Conservation (phyloP, 768 basidiomycete species). For the Chalciporus chontae region DNA sequence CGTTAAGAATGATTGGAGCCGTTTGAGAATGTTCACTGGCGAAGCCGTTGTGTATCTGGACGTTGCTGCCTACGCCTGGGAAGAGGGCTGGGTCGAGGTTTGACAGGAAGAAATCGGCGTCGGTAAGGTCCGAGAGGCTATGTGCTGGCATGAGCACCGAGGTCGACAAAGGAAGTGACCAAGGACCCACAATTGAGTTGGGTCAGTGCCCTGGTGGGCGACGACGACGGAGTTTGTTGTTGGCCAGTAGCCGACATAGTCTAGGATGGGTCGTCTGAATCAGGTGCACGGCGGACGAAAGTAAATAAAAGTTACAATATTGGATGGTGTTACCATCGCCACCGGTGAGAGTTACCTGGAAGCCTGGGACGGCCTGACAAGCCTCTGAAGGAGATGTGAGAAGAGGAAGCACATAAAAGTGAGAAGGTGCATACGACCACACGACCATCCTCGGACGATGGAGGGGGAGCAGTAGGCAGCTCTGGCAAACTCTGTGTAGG, state of each 20-base stretch:
- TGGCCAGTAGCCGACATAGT: slow-evolving; percentile 57
- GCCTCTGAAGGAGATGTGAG: slow-evolving; percentile 19
- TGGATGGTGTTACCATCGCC: slow-evolving; percentile 50
- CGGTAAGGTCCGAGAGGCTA: slow-evolving; percentile 51
- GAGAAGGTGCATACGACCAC: slow-evolving; percentile 34
- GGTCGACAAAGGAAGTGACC: background rate
- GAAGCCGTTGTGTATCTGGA: slow-evolving; percentile 54
- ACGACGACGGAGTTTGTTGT: slow-evolving; percentile 50
- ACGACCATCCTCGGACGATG: slow-evolving; percentile 39
- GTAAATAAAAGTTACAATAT: slow-evolving; percentile 33
- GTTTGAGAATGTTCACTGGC: slow-evolving; percentile 46
- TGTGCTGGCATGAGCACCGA: background rate
- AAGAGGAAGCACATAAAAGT: background rate
- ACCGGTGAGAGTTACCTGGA: slow-evolving; percentile 35
- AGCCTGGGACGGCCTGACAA: slow-evolving; percentile 42
- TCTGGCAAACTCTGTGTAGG: slow-evolving; percentile 50
- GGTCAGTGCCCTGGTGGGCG: slow-evolving; percentile 60
- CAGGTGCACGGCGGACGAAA: background rate
- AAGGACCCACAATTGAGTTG: slow-evolving; percentile 44
- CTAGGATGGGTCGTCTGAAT: slow-evolving; percentile 30
- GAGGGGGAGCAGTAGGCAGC: slow-evolving; percentile 50
- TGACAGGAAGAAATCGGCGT: slow-evolving; percentile 39
- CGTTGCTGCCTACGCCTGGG: slow-evolving; percentile 45
- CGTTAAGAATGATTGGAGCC: slow-evolving; percentile 41
- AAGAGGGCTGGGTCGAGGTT: slow-evolving; percentile 46